Base-by-base conservation (phyloP, 306 rosid genomes). In the Begonia peltatifolia region DNA sequence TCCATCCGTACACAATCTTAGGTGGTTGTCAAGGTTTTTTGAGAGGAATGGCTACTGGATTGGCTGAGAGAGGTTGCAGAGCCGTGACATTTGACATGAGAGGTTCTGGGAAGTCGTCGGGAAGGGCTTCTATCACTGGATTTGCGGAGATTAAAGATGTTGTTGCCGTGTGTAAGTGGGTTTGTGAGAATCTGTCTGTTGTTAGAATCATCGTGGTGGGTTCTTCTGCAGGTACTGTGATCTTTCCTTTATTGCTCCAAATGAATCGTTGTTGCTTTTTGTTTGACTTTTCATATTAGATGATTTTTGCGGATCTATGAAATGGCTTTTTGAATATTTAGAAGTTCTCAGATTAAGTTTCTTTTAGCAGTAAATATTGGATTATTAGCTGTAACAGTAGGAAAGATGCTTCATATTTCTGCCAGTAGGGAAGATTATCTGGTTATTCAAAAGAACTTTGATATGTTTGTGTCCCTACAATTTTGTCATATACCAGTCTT, bases 11-110 rank as follows among this genome's bases (percentile, higher is more conserved):
- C 64, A 78, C 99, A 12, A n/a, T 92, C 36, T 17, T 92, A 20
- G 94, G 99, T 11, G 99, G 96, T 9, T 86, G 75, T 7, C 99
- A 86, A 57, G 96, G 81, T 41, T 88, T 79, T 3, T 77, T 92
- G 61, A 78, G 67, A 72, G 99, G 99, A 13, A 81, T 90, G 2
- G 99, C 96, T 2, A 63, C 70, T 68, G 77, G 76, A n/a, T 65
- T 83, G 55, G 96, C 94, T 3, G 68, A 46, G 1, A 62, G 72
- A 15, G 99, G 99, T 22, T 77, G 50, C 42, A 62, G 41, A 3
- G 78, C 94, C 4, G 60, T 81, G 44, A 86, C 96, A 46, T 86
- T 92, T 52, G 99, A 92, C 62, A 80, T 81, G 88, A 73, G 99
- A 56, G 94, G 96, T 44, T 90, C 81, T 57, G 94, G 93, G 6